These are phyloP conservation scores for Globisporangium carolinianum DNA, from an alignment of 352 stramenopile species.

Conservation along the genomic window DNA sequence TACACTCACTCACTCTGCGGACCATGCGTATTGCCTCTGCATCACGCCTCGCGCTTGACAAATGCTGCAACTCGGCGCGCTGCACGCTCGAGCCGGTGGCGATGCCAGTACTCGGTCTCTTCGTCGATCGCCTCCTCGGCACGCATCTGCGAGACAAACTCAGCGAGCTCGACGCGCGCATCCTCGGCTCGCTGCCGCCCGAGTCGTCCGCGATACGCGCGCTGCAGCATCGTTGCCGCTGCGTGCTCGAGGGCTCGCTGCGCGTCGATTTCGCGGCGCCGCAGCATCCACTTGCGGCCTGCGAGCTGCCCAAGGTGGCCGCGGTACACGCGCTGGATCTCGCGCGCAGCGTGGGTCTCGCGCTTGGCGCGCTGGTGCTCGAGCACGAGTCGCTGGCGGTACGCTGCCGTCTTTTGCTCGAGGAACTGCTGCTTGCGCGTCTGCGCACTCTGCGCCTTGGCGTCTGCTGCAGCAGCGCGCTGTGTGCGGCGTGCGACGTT, in stretches of 20 bases:
- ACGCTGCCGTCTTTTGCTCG: slow-evolving; percentile 50
- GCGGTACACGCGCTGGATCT: slow-evolving; percentile 74
- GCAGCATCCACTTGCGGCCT: slow-evolving; percentile 76
- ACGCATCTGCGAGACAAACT: slow-evolving; percentile 90
- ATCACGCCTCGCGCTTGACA: slow-evolving; percentile 48
- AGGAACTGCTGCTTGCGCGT: slow-evolving; percentile 62
- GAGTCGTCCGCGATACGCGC: slow-evolving; percentile 81
- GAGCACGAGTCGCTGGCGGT: slow-evolving; percentile 49
- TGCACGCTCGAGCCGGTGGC: slow-evolving; percentile 45
- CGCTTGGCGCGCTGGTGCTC: slow-evolving; percentile 61
- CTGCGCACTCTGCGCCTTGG: slow-evolving; percentile 53
- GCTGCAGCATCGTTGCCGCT: slow-evolving; percentile 79
- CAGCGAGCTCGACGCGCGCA: slow-evolving; percentile 83
- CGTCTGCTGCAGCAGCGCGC: slow-evolving; percentile 33
- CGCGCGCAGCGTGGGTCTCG: slow-evolving; percentile 32
- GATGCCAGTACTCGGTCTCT: slow-evolving; percentile 73
- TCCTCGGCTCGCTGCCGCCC: slow-evolving; percentile 79
- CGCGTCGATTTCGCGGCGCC: slow-evolving; percentile 80
- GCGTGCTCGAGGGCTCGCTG: slow-evolving; percentile 67
- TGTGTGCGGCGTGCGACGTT: slow-evolving; percentile 35
- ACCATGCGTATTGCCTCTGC: slow-evolving; percentile 1
- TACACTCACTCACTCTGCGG: slow-evolving; percentile 1
- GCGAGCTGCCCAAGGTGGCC: slow-evolving; percentile 77
- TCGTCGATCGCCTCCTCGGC: slow-evolving; percentile 88
- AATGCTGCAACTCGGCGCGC: slow-evolving; percentile 47